phyloP scores from a whole-genome alignment of 1,284 basidiomycete species.

The Exobasidium cylindrosporum region DNA sequence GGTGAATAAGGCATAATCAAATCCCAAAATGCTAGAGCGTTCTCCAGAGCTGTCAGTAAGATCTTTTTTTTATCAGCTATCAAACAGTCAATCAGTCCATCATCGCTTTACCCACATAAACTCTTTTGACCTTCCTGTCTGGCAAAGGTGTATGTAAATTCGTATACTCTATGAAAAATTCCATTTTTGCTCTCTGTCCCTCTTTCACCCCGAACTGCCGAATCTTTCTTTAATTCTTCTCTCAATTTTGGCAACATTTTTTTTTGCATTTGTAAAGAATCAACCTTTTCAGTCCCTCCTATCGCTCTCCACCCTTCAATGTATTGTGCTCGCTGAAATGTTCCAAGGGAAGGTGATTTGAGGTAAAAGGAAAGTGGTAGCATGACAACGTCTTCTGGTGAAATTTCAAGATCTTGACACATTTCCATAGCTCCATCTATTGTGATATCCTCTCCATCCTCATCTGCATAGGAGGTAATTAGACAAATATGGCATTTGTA shows the following conservation, averaged over 20 bases:
- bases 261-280: slow-evolving; percentile 41
- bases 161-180: slow-evolving; percentile 78
- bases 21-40: slow-evolving; percentile 78
- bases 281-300: slow-evolving; percentile 18
- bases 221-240: slow-evolving; percentile 36
- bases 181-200: slow-evolving; percentile 32
- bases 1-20: slow-evolving; percentile 78
- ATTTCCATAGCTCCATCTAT: slow-evolving; percentile 48
- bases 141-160: slow-evolving; percentile 82
- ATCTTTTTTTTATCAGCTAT: background rate
- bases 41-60: slow-evolving; percentile 64
- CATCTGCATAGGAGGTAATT: slow-evolving; percentile 14
- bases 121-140: slow-evolving; percentile 67
- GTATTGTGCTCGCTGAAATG: slow-evolving; percentile 38
- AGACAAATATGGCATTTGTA: slow-evolving; percentile 1
- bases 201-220: slow-evolving; percentile 26
- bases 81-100: background rate
- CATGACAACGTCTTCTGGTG: slow-evolving; percentile 46
- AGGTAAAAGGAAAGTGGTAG: slow-evolving; percentile 53
- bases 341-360: slow-evolving; percentile 39
- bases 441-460: slow-evolving; percentile 36
- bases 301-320: slow-evolving; percentile 48
- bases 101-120: slow-evolving; percentile 48
- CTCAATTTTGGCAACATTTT: slow-evolving; percentile 29
- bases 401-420: slow-evolving; percentile 41